phyloP scores from a whole-genome alignment of 73 alveolate genomes.

The Paramecium tetraurelia region DNA sequence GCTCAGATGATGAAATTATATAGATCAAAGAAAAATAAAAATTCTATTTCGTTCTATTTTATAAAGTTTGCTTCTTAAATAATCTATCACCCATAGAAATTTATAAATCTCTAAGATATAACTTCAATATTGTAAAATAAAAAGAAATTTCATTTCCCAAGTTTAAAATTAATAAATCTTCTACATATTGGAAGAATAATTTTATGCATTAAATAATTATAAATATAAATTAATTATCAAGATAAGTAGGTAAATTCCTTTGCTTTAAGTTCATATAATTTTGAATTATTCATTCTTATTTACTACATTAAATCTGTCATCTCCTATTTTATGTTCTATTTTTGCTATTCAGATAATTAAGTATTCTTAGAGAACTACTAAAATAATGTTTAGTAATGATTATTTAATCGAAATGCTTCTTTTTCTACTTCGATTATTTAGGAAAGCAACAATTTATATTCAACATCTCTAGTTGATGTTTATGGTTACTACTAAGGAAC shows the following conservation, averaged over 20 bases:
- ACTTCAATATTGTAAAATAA: too few species aligned
- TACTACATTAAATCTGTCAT: constrained; percentile 1
- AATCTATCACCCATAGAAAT: too few species aligned
- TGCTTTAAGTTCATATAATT: background rate
- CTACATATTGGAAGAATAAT: background rate
- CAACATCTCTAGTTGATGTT: background rate
- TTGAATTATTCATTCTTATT: background rate
- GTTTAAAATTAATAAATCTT: too few species aligned
- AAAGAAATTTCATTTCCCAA: too few species aligned
- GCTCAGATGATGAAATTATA: constrained; percentile 74
- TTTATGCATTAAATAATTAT: background rate
- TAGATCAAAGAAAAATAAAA: background rate
- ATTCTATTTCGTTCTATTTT: background rate
- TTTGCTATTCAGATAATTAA: background rate
- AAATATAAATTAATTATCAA: background rate
- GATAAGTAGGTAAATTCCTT: background rate
- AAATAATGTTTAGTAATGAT: background rate
- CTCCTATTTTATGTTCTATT: background rate
- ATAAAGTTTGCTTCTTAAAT: too few species aligned
- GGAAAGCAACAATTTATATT: background rate
- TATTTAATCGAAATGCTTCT: background rate
- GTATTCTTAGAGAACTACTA: background rate
- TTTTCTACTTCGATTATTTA: background rate
- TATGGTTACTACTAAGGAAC: background rate
- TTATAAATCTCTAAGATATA: too few species aligned